These are phyloP conservation scores for Podospora fimiseda DNA, from an alignment of 495 filamentous ascomycete species.

Conservation along the genomic window DNA sequence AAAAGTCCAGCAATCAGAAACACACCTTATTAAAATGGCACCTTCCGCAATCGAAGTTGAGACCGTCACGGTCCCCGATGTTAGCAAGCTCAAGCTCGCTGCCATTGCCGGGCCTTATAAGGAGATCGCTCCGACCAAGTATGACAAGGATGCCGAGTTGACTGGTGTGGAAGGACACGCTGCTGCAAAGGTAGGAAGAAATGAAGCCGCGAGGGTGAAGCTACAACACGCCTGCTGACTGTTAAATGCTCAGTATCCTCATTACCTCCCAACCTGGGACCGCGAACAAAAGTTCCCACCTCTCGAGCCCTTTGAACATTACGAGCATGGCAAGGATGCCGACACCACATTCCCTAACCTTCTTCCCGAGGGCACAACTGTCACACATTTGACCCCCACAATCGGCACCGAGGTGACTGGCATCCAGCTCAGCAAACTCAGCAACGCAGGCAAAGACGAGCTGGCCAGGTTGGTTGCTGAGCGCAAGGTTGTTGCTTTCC, in stretches of 20 bases:
- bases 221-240: not conserved
- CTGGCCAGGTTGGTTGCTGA: slow-evolving; percentile 73
- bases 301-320: slow-evolving; percentile 62
- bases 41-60: slow-evolving; percentile 29
- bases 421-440: slow-evolving; percentile 66
- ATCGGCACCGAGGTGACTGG: slow-evolving; percentile 74
- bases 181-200: slow-evolving; percentile 34
- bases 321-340: slow-evolving; percentile 67
- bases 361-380: slow-evolving; percentile 43
- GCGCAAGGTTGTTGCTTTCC: slow-evolving; percentile 75
- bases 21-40: slow-evolving; percentile 23
- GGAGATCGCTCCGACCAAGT: slow-evolving; percentile 50
- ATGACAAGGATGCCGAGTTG: slow-evolving; percentile 41
- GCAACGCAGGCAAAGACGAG: slow-evolving; percentile 65
- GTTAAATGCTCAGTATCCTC: slow-evolving; percentile 47
- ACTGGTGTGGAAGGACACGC: slow-evolving; percentile 36
- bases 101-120: slow-evolving; percentile 52
- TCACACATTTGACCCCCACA: slow-evolving; percentile 59
- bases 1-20: not conserved
- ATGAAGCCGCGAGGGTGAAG: not conserved
- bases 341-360: slow-evolving; percentile 63
- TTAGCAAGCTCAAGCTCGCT: slow-evolving; percentile 25
- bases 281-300: slow-evolving; percentile 53
- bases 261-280: slow-evolving; percentile 76
- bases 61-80: slow-evolving; percentile 24